A percentile compares a stretch with the other conserved stretches of the same genome.
Conservation (phyloP, 768 basidiomycete genomes). For the Tubosaeta sp. region DNA sequence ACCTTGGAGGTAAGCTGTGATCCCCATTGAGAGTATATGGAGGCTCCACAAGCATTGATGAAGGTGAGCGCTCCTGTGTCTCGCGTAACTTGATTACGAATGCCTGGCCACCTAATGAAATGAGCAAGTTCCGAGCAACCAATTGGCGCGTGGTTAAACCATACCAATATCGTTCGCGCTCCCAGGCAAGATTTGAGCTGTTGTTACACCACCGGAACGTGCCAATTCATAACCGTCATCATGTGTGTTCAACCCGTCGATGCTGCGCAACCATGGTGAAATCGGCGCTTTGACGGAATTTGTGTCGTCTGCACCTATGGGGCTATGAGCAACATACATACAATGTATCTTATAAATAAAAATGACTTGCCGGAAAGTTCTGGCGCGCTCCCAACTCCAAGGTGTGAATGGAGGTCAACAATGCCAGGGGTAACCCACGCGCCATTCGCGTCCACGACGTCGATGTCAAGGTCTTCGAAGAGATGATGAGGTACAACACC, state of each 20-base stretch:
- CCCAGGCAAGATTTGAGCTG: conserved; percentile 49
- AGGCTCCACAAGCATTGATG: conserved; percentile 46
- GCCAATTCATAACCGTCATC: conserved; percentile 38
- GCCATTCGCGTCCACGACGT: conserved; percentile 58
- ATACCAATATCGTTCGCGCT: conserved; percentile 23
- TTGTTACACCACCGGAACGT: conserved; percentile 46
- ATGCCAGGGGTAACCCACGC: conserved; percentile 80
- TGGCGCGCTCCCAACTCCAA: conserved; percentile 36
- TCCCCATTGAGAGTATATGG: conserved; percentile 39
- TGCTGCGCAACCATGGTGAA: conserved; percentile 55
- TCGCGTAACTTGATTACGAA: conserved; percentile 49
- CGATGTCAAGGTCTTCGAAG: conserved; percentile 21
- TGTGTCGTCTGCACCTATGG: conserved; percentile 45
- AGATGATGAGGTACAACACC: conserved; percentile 38
- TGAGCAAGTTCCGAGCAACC: too few species aligned
- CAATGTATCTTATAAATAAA: background rate
- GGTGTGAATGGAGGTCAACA: conserved; percentile 47
- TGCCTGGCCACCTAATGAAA: conserved; percentile 41
- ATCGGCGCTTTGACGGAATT: conserved; percentile 58
- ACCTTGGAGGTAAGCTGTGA: conserved; percentile 17
- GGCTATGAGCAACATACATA: background rate
- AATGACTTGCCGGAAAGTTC: background rate
- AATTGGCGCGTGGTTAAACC: background rate
- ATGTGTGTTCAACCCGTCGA: conserved; percentile 45
- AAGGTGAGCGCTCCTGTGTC: conserved; percentile 44